These are phyloP conservation scores for Paramecium primaurelia DNA, from an alignment of 73 alveolate species.

Conservation along the genomic window DNA sequence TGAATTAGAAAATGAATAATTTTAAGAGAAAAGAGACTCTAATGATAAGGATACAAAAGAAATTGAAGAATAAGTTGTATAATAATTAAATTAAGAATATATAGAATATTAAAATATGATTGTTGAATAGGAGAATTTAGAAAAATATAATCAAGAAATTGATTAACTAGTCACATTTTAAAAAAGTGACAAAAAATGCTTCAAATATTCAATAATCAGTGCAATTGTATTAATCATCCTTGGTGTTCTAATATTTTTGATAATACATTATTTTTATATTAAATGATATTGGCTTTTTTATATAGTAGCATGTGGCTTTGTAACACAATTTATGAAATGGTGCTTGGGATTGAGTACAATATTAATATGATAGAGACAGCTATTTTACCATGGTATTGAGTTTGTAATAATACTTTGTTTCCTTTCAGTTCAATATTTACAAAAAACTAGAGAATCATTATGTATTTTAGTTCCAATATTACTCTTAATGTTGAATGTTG, in stretches of 20 bases:
- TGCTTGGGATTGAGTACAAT: not conserved
- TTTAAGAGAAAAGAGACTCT: not conserved
- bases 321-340: slow-evolving; percentile 3
- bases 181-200: not conserved
- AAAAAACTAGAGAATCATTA: not conserved
- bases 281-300: not conserved
- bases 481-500: not conserved
- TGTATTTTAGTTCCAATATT: not conserved
- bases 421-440: not conserved
- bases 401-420: not conserved
- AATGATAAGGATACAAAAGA: not conserved
- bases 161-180: not conserved
- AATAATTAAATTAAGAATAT: not conserved
- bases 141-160: not conserved
- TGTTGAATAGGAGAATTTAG: not conserved
- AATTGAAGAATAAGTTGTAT: not conserved
- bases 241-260: not conserved
- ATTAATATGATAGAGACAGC: not conserved
- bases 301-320: slow-evolving; percentile 8
- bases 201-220: not conserved
- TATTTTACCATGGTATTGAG: not conserved
- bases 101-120: not conserved
- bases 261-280: not conserved
- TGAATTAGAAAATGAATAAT: not conserved
- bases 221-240: not conserved